These are phyloP conservation scores for Cerioporus squamosus DNA, from an alignment of 1,284 basidiomycete species.

Conservation along the genomic window DNA sequence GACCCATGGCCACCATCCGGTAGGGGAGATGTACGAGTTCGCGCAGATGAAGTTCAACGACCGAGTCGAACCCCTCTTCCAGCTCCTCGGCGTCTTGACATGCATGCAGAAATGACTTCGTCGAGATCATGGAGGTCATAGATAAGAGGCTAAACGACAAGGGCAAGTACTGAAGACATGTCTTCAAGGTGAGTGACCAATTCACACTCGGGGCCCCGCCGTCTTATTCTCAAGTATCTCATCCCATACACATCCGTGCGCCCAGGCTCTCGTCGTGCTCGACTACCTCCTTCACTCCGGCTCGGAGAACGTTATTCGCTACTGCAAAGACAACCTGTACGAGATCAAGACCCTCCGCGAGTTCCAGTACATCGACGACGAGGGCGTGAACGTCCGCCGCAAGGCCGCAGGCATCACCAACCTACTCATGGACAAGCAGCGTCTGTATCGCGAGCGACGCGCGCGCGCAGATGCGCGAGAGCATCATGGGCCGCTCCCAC, in stretches of 20 bases:
- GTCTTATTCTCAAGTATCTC: no score
- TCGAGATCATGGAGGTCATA: slow-evolving; percentile 99
- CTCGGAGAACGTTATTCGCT: slow-evolving; percentile 95
- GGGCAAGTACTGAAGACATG: slow-evolving; percentile 99
- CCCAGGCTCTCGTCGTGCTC: slow-evolving; percentile 91
- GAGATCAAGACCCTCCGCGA: slow-evolving; percentile 98
- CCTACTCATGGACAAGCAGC: slow-evolving; percentile 82
- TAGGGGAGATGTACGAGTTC: slow-evolving; percentile 97
- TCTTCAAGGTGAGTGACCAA: slow-evolving; percentile 88
- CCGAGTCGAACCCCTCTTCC: slow-evolving; percentile 51
- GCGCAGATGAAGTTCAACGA: slow-evolving; percentile 96
- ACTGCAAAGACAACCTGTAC: slow-evolving; percentile 96
- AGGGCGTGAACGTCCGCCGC: slow-evolving; percentile 93
- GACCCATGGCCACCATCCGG: slow-evolving; percentile 97
- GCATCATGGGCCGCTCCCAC: slow-evolving; percentile 65
- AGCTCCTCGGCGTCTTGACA: neutral
- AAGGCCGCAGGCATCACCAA: slow-evolving; percentile 99
- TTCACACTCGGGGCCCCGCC: no score
- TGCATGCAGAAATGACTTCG: slow-evolving; percentile 81
- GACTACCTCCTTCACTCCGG: slow-evolving; percentile 96
- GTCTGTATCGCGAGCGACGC: slow-evolving; percentile 83
- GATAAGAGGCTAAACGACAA: slow-evolving; percentile 99
- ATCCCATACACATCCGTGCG: no score
- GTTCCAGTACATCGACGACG: slow-evolving; percentile 96
- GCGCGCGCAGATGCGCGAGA: slow-evolving; percentile 88